A percentile compares a stretch with the other conserved stretches of the same genome.
Evolutionary conservation across 139 green algal genomes (phyloP).

Genomic region (Deuterostichococcus epilithicus): DNA sequence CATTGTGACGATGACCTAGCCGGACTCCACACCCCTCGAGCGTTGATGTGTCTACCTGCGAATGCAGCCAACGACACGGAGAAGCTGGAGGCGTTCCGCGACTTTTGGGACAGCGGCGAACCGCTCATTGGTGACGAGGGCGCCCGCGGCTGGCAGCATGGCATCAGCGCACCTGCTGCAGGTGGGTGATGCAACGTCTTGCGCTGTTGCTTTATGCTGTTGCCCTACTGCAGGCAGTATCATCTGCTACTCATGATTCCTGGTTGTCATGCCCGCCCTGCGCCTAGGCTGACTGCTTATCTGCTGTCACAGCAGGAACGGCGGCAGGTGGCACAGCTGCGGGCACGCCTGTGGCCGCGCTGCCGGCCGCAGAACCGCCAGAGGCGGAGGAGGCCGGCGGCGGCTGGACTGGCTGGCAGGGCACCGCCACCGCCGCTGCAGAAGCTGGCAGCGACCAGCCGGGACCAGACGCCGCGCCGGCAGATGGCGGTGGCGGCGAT

Average conservation of each 20-base stretch:
- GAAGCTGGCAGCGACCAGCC: background rate
- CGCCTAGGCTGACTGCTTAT: background rate
- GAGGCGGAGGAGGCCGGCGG: background rate
- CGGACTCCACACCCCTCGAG: no score
- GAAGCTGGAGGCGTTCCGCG: conserved; percentile 61
- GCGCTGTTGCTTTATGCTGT: no score
- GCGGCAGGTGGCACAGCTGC: no score
- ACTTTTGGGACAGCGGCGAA: conserved; percentile 61
- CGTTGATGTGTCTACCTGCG: background rate
- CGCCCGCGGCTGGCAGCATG: conserved; percentile 38
- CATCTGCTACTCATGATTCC: background rate
- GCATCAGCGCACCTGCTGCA: background rate
- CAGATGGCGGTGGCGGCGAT: conserved; percentile 4
- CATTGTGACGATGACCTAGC: no score
- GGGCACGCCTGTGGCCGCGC: background rate
- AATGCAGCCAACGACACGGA: conserved; percentile 16
- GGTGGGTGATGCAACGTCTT: no score
- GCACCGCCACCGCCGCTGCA: background rate
- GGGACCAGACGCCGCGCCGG: conserved; percentile 3
- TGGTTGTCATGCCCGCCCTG: background rate
- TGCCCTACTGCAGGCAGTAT: background rate
- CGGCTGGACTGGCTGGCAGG: conserved; percentile 38
- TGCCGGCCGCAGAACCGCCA: background rate
- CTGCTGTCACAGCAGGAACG: background rate
- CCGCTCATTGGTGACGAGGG: conserved; percentile 55